phyloP scores from a whole-genome alignment of 768 basidiomycete species.

The Solioccasus polychromus region DNA sequence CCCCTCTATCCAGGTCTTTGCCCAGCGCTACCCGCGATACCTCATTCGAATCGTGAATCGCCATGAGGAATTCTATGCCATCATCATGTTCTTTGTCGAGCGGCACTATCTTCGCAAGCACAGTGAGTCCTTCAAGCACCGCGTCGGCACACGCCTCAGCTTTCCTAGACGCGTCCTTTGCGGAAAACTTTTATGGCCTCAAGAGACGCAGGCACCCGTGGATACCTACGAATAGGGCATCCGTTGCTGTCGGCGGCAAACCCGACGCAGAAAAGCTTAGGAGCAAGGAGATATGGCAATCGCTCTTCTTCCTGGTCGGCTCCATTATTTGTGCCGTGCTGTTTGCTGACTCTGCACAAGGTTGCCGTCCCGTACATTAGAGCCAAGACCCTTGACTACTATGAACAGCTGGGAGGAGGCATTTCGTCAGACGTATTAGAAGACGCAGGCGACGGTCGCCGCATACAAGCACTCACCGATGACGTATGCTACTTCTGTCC shows the following conservation, averaged over 20 bases:
- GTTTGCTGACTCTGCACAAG: conserved; percentile 28
- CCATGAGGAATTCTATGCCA: conserved; percentile 95
- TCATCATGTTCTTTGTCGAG: conserved; percentile 87
- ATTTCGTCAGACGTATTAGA: conserved; percentile 62
- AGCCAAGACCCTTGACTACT: conserved; percentile 88
- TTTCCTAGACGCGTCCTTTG: conserved; percentile 79
- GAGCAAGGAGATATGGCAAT: conserved; percentile 65
- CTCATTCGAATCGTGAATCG: conserved; percentile 86
- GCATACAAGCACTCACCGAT: conserved; percentile 47
- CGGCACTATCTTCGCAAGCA: conserved; percentile 85
- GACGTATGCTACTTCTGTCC: conserved; percentile 39
- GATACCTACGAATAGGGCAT: conserved; percentile 65
- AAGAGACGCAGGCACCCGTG: conserved; percentile 73
- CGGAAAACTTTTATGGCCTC: conserved; percentile 95
- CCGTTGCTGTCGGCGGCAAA: conserved; percentile 63
- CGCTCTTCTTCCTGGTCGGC: conserved; percentile 77
- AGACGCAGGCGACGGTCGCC: conserved; percentile 45
- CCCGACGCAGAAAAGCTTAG: conserved; percentile 66
- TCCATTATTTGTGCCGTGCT: not conserved
- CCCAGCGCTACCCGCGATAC: conserved; percentile 92
- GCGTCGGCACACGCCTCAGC: conserved; percentile 1
- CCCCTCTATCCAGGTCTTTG: conserved; percentile 68
- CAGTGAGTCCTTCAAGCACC: conserved; percentile 46
- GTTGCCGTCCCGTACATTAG: conserved; percentile 87
- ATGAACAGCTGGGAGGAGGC: conserved; percentile 86